phyloP scores from a whole-genome alignment of 2,329 filamentous ascomycete species.

The Gliomastix tumulicola region DNA sequence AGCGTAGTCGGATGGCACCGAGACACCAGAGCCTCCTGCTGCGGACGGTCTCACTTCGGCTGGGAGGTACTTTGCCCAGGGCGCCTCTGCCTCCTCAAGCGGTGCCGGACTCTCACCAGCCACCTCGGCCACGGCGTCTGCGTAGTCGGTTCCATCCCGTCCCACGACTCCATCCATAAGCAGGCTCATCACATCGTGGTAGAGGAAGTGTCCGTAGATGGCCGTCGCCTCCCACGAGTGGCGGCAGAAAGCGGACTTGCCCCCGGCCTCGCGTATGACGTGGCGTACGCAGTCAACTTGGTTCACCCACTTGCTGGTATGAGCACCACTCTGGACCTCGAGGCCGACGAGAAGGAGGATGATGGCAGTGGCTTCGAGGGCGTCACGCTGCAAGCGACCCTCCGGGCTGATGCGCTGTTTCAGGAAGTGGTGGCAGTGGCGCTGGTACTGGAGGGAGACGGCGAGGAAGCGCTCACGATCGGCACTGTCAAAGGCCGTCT shows the following conservation, averaged over 20 bases:
- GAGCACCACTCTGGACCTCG: constrained; percentile 3
- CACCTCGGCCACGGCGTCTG: neutral
- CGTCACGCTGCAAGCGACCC: neutral
- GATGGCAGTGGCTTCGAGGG: neutral
- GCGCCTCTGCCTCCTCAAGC: neutral
- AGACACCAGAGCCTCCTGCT: neutral
- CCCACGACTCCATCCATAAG: neutral
- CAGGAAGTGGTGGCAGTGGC: neutral
- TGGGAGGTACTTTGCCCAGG: neutral
- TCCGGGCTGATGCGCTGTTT: neutral
- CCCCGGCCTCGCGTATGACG: neutral
- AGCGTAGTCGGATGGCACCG: neutral
- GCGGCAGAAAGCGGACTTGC: neutral
- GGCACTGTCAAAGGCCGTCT: neutral
- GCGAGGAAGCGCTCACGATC: neutral
- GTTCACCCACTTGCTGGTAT: constrained; percentile 3
- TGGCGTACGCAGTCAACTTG: constrained; percentile 3
- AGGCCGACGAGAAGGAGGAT: constrained; percentile 5
- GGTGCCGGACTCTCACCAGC: neutral
- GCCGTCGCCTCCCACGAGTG: neutral
- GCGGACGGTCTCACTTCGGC: neutral
- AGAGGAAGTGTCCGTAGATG: neutral
- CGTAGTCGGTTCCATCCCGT: neutral
- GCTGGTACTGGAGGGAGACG: neutral
- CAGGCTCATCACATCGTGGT: neutral